Evolutionary conservation across 2,329 filamentous ascomycete genomes (phyloP).

Genomic region (Trematosphaeria pertusa): DNA sequence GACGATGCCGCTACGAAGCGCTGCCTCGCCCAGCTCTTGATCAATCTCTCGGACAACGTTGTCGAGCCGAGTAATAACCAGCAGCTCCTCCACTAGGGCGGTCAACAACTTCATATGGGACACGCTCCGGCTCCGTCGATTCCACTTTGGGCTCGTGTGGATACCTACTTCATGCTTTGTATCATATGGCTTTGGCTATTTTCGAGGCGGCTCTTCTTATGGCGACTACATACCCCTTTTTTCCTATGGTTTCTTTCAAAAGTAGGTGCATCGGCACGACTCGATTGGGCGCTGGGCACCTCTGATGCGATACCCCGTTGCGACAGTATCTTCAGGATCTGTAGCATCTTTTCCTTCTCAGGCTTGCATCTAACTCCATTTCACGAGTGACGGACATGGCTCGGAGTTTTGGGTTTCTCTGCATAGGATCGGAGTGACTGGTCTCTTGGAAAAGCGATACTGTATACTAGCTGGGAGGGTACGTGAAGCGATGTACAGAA

Average conservation of each 20-base stretch:
- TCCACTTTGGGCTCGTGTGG: no score
- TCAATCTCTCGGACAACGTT: slow-evolving; percentile 93
- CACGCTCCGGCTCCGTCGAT: no score
- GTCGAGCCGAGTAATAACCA: slow-evolving; percentile 57
- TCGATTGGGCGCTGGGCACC: slow-evolving; percentile 17
- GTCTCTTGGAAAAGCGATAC: slow-evolving; percentile 6
- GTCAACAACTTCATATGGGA: not conserved
- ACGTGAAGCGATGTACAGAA: slow-evolving; percentile 15
- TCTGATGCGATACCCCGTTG: slow-evolving; percentile 24
- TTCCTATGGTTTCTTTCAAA: slow-evolving; percentile 12
- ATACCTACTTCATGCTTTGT: no score
- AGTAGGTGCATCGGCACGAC: slow-evolving; percentile 10
- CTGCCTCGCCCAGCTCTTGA: slow-evolving; percentile 93
- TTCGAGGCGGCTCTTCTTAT: slow-evolving; percentile 10
- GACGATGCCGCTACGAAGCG: slow-evolving; percentile 98
- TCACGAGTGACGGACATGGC: slow-evolving; percentile 8
- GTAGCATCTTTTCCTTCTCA: slow-evolving; percentile 2
- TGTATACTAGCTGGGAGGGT: slow-evolving; percentile 13
- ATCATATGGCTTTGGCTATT: slow-evolving; percentile 7
- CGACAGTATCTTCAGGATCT: slow-evolving; percentile 10
- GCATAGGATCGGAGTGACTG: slow-evolving; percentile 15
- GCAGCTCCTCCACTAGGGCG: slow-evolving; percentile 42
- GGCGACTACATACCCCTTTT: slow-evolving; percentile 23
- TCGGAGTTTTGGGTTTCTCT: slow-evolving; percentile 17
- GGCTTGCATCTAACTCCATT: slow-evolving; percentile 1